These are phyloP conservation scores for Castanea mollissima DNA, from an alignment of 306 rosid species.

Conservation along the genomic window DNA sequence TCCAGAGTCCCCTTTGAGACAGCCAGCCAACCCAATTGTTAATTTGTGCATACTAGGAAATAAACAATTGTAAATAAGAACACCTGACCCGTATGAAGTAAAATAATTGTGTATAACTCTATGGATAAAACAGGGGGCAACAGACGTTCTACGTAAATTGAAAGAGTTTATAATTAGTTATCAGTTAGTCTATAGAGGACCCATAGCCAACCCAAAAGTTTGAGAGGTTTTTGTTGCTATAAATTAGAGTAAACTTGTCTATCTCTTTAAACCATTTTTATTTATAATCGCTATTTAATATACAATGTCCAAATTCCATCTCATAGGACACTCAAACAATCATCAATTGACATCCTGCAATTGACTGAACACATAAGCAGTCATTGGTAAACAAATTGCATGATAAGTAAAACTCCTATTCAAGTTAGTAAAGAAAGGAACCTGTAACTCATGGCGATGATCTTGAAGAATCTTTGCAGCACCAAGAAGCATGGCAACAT, in stretches of 20 bases:
- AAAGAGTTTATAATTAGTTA: not conserved
- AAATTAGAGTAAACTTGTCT: not conserved
- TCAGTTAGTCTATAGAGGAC: not conserved
- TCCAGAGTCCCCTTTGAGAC: not conserved
- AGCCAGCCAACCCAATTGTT: not conserved
- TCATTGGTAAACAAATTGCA: not conserved
- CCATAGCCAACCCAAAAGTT: too few species aligned
- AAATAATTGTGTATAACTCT: not conserved
- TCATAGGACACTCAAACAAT: not conserved
- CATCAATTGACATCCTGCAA: not conserved
- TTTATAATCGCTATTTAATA: not conserved
- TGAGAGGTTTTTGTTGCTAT: not conserved
- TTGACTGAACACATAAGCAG: not conserved
- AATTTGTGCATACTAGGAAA: not conserved
- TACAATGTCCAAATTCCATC: not conserved
- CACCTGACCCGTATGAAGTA: not conserved
- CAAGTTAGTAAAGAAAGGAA: slow-evolving; percentile 9
- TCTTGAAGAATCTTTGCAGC: slow-evolving; percentile 77
- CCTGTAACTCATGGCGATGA: slow-evolving; percentile 46
- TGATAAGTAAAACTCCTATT: not conserved
- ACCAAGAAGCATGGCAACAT: slow-evolving; percentile 94
- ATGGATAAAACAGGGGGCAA: not conserved
- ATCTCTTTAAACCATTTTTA: not conserved
- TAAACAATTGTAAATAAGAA: not conserved
- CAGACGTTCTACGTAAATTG: not conserved